Base-by-base conservation (phyloP, 2,329 filamentous ascomycete species). In the Clathrospora elynae region DNA sequence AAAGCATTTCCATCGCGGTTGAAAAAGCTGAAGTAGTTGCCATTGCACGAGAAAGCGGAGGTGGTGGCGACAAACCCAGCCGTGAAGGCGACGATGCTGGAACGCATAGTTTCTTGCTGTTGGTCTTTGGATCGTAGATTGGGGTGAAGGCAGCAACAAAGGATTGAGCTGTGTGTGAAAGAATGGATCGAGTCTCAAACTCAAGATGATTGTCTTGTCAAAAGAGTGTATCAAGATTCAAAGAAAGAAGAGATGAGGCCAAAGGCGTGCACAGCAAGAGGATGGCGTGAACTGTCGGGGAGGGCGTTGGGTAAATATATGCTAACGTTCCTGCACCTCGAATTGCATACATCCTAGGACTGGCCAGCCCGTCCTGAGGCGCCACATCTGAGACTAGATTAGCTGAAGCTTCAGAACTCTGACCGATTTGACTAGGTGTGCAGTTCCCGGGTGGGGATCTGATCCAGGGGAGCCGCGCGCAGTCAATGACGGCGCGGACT, bases 1-100 rank as follows among this genome's bases (percentile, higher is more conserved):
- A 71, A 50, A 14, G 66, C 56, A 29, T 46, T 39, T 19, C 65
- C 64, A 28, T 34, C 49, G 35, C 67, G 67, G 48, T 71, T 70
- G 56, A 64, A 70, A 46, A 70, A 67, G 49, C 58, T 62, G 56
- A 71, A 71, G 47, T 71, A 71, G 31, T 66, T 57, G n/a, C 68
- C 68, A 39, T 47, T 46, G 57, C 67, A 70, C 39, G 66, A 59
- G 44, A 67, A 66, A 5, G 62, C 67, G 14, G 60, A 53, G 24
- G 55, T 62, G 9, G 64, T 64, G 41, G 61, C 60, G 35, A 61
- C 60, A 36, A 69, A 44, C 24, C 49, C 57, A 39, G 62, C 67
- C 32, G 64, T 59, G 24, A 67, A 44, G 13, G 59, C 51, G 29
- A 61, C 25, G 17, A 64, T 20, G 45, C 55, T 63, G 42, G 53